Conservation (phyloP, 495 filamentous ascomycete genomes). For the Tetracladium setigerum region DNA sequence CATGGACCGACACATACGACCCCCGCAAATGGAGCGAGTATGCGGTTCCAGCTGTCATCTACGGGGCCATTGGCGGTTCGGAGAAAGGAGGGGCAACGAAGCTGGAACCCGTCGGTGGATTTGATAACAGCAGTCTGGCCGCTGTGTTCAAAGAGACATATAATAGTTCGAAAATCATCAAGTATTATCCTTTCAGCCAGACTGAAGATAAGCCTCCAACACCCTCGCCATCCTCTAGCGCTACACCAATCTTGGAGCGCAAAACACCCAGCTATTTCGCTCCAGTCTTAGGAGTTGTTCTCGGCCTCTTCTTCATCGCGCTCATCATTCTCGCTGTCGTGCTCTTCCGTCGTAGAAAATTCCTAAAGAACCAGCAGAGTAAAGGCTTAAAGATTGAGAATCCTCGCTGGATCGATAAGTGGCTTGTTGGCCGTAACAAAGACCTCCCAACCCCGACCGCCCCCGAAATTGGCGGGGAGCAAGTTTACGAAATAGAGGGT, state of each 20-base stretch:
- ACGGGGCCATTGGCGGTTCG: conserved; percentile 52
- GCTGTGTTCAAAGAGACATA: conserved; percentile 51
- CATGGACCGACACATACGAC: conserved; percentile 54
- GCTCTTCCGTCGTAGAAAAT: conserved; percentile 44
- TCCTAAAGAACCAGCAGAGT: conserved; percentile 30
- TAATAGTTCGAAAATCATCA: conserved; percentile 40
- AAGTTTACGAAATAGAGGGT: conserved; percentile 39
- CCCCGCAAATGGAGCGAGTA: conserved; percentile 51
- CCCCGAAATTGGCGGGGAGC: conserved; percentile 21
- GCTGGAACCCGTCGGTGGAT: conserved; percentile 36
- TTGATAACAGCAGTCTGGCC: conserved; percentile 41
- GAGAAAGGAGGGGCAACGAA: conserved; percentile 50
- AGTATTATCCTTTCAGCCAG: conserved; percentile 55
- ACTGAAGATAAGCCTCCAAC: neutral
- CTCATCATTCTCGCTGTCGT: conserved; percentile 46
- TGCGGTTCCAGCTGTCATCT: conserved; percentile 50
- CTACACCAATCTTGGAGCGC: conserved; percentile 14
- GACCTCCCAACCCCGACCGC: conserved; percentile 8
- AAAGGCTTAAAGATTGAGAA: conserved; percentile 35
- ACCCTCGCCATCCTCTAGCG: neutral
- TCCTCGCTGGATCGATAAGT: conserved; percentile 31
- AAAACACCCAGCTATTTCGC: conserved; percentile 52
- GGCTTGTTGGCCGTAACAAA: conserved; percentile 32
- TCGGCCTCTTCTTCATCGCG: conserved; percentile 47
- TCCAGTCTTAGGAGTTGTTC: conserved; percentile 58